Conservation (phyloP, 257 asterid species). For the Parsonsia alboflavescens region DNA sequence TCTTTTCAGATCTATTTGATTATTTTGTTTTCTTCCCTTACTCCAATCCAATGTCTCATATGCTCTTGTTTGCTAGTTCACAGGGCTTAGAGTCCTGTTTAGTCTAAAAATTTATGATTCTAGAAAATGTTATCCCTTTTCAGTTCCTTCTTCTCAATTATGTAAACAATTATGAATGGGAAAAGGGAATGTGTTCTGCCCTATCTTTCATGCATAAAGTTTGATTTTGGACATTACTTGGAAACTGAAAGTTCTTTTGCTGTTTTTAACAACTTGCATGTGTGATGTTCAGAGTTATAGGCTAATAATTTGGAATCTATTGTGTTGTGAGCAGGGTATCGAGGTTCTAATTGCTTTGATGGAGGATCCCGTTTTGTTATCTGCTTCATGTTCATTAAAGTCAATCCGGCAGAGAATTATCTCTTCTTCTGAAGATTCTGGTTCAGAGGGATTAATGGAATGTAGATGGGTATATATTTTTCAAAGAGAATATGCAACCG, state of each 20-base stretch:
- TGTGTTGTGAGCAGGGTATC: constrained; percentile 39
- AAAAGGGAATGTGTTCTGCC: neutral
- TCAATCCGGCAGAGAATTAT: constrained; percentile 49
- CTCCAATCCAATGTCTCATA: neutral
- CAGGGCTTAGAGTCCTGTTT: neutral
- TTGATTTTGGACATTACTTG: neutral
- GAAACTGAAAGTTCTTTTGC: neutral
- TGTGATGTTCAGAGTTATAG: neutral
- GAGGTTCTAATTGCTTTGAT: constrained; percentile 51
- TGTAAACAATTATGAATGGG: no score
- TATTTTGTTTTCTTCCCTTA: neutral
- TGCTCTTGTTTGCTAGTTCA: neutral
- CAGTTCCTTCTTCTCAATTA: neutral
- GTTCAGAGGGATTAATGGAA: constrained; percentile 25
- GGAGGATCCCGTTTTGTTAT: constrained; percentile 66
- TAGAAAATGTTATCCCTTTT: neutral
- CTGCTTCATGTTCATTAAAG: constrained; percentile 53
- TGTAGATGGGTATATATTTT: constrained; percentile 66
- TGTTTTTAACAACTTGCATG: neutral
- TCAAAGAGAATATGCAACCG: constrained; percentile 92
- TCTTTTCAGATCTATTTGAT: neutral
- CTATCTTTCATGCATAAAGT: neutral
- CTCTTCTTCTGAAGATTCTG: constrained; percentile 37
- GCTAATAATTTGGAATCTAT: neutral
- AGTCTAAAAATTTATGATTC: neutral